Percentiles rank a stretch among this genome's conserved stretches.
Evolutionary conservation across 129 eudicot species (phyloP).

Genomic region (Solidago caesia): DNA sequence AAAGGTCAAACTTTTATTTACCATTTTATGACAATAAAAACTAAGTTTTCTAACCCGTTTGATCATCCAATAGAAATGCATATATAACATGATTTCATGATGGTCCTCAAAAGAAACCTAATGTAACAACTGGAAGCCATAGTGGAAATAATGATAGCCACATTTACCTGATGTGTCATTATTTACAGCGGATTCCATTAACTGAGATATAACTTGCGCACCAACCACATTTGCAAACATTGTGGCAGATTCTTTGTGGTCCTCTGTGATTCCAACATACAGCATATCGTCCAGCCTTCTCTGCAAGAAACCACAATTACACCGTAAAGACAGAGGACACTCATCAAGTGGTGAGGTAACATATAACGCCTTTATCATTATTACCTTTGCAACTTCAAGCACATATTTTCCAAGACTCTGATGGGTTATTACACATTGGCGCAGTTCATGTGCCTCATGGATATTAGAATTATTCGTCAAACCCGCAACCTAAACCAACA

Average conservation of each 20-base stretch:
- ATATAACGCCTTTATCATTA: slow-evolving; percentile 8
- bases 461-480: slow-evolving; percentile 81
- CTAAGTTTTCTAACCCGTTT: no score
- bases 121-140: background rate
- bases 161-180: slow-evolving; percentile 50
- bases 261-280: slow-evolving; percentile 93
- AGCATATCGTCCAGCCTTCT: slow-evolving; percentile 92
- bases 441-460: slow-evolving; percentile 76
- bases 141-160: background rate
- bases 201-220: slow-evolving; percentile 78
- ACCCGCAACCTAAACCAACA: slow-evolving; percentile 65
- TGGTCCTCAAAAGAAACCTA: background rate
- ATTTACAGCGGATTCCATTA: slow-evolving; percentile 37
- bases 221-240: slow-evolving; percentile 94
- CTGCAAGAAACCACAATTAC: slow-evolving; percentile 65
- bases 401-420: slow-evolving; percentile 73
- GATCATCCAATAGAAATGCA: background rate
- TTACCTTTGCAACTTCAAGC: slow-evolving; percentile 96
- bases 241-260: slow-evolving; percentile 83
- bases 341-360: background rate
- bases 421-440: slow-evolving; percentile 73
- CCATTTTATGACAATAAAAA: no score
- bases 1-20: no score
- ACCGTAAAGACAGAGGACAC: background rate
- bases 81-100: background rate